A percentile compares a stretch with the other conserved stretches of the same genome.
phyloP scores from a whole-genome alignment of 306 rosid species.

The Corylus heterophylla region DNA sequence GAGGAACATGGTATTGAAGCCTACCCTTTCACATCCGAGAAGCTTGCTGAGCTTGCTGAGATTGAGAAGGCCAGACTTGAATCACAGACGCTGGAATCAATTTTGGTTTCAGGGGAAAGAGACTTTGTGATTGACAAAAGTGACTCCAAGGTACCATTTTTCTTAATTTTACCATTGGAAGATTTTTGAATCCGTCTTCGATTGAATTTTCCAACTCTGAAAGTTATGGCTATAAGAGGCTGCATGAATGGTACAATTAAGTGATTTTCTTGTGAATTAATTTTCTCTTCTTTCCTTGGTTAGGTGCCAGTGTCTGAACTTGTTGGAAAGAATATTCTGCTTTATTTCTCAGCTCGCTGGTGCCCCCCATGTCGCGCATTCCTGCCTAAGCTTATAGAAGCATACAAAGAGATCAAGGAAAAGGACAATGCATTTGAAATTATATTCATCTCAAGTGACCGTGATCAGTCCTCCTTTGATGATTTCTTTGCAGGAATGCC shows the following conservation, averaged over 20 bases:
- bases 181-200: not conserved
- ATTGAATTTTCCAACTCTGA: not conserved
- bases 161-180: not conserved
- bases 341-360: constrained; percentile 55
- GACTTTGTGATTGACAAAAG: constrained; percentile 41
- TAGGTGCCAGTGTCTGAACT: constrained; percentile 44
- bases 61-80: constrained; percentile 43
- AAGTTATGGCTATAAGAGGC: not conserved
- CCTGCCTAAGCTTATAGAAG: constrained; percentile 40
- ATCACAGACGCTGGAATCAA: constrained; percentile 46
- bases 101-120: constrained; percentile 43
- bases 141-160: constrained; percentile 42
- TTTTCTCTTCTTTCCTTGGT: not conserved
- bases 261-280: not conserved
- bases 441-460: constrained; percentile 48
- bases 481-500: constrained; percentile 41
- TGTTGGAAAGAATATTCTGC: constrained; percentile 42
- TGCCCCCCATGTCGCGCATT: constrained; percentile 48
- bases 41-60: constrained; percentile 42
- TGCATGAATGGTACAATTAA: not conserved
- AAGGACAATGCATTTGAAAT: constrained; percentile 33
- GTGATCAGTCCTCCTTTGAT: constrained; percentile 33
- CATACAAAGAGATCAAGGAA: constrained; percentile 35
- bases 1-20: constrained; percentile 46
- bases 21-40: constrained; percentile 51